These are phyloP conservation scores for Eutypa lata DNA, from an alignment of 2,329 filamentous ascomycete species.

Conservation along the genomic window DNA sequence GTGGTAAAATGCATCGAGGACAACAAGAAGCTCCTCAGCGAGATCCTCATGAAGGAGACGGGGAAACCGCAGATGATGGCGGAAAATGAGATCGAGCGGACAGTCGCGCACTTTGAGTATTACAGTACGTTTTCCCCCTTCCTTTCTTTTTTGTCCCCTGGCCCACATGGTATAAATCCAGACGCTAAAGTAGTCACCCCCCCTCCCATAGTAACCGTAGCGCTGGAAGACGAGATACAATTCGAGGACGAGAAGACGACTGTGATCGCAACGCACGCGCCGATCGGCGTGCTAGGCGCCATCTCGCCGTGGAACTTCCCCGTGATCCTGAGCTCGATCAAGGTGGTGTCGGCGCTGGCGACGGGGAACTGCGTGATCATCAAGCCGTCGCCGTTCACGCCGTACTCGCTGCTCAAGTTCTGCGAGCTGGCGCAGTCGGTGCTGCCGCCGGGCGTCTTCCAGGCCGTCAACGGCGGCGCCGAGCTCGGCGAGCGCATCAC, in stretches of 20 bases:
- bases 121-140: constrained; percentile 26
- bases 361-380: constrained; percentile 55
- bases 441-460: constrained; percentile 55
- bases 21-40: constrained; percentile 39
- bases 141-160: background rate
- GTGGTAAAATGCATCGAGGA: constrained; percentile 37
- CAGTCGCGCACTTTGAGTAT: constrained; percentile 34
- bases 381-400: constrained; percentile 57
- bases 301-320: constrained; percentile 63
- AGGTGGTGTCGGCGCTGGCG: constrained; percentile 48
- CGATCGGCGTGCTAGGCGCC: constrained; percentile 49
- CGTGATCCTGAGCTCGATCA: constrained; percentile 44
- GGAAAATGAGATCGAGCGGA: constrained; percentile 34
- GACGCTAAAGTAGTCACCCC: background rate
- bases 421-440: constrained; percentile 45
- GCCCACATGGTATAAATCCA: background rate
- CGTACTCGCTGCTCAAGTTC: constrained; percentile 49
- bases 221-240: constrained; percentile 43
- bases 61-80: constrained; percentile 46
- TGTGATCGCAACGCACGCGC: constrained; percentile 40
- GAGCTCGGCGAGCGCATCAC: constrained; percentile 52
- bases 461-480: constrained; percentile 52
- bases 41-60: constrained; percentile 45
- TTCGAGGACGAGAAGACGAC: constrained; percentile 41
- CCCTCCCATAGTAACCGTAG: constrained; percentile 23